Conservation (phyloP, 179 eudicot genomes). For the Spinacia oleracea region DNA sequence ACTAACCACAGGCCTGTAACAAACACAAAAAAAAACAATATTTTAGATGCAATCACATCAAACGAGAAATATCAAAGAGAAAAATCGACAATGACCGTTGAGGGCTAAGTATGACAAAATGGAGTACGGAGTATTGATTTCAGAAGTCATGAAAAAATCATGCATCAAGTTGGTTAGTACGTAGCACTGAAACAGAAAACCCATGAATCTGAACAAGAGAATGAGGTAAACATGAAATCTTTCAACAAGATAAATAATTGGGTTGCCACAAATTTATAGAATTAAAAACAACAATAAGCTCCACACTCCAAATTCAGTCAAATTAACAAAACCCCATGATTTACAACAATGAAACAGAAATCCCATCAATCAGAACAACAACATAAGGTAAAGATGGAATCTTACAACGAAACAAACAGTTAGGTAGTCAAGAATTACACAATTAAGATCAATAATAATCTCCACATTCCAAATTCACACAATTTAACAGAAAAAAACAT, state of each 20-base stretch:
- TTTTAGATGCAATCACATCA: constrained; percentile 17
- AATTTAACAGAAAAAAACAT: not conserved
- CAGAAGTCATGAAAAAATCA: too few relatives aligned
- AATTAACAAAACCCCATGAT: not conserved
- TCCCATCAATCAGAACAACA: too few relatives aligned
- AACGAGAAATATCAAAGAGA: not conserved
- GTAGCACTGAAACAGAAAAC: not conserved
- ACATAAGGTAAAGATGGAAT: not conserved
- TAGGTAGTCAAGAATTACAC: not conserved
- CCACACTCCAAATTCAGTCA: not conserved
- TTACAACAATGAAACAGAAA: not conserved
- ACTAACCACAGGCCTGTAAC: constrained; percentile 88
- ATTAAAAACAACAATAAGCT: too few relatives aligned
- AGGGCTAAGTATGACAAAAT: too few relatives aligned
- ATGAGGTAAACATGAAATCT: not conserved
- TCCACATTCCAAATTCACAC: not conserved
- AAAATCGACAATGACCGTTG: not conserved
- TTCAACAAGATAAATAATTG: not conserved
- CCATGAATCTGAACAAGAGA: constrained; percentile 9
- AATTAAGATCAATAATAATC: not conserved
- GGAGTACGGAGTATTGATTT: too few relatives aligned
- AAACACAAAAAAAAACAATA: constrained; percentile 24
- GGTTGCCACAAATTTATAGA: not conserved
- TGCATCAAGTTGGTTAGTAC: not conserved
- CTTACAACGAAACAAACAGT: not conserved